Percentiles rank a stretch among this genome's conserved stretches.
phyloP scores from a whole-genome alignment of 2,329 filamentous ascomycete species.

The Torrubiella hemipterigena region DNA sequence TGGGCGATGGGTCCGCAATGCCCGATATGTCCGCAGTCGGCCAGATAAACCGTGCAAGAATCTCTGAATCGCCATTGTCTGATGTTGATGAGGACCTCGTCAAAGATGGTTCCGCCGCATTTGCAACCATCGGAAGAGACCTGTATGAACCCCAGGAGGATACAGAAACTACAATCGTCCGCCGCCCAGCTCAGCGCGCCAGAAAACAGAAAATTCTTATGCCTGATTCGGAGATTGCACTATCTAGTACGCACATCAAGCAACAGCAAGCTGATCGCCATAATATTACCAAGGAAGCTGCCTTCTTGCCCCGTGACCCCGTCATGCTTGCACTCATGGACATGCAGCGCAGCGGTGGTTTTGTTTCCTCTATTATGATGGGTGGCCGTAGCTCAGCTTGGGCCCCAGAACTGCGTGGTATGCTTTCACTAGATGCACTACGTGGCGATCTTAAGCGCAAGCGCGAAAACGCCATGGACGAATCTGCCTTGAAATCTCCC shows the following conservation, averaged over 20 bases:
- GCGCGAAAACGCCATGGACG: conserved; percentile 75
- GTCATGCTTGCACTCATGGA: conserved; percentile 79
- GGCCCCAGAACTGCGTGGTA: conserved; percentile 86
- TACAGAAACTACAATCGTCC: conserved; percentile 45
- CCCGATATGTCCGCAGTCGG: conserved; percentile 33
- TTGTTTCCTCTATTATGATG: conserved; percentile 77
- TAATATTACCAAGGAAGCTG: conserved; percentile 71
- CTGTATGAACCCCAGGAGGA: conserved; percentile 52
- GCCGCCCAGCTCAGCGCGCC: conserved; percentile 58
- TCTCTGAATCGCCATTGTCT: conserved; percentile 59
- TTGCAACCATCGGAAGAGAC: conserved; percentile 42
- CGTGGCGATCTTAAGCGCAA: conserved; percentile 84
- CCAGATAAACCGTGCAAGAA: conserved; percentile 43
- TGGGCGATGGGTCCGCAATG: conserved; percentile 47
- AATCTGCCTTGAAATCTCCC: conserved; percentile 56
- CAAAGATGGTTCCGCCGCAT: conserved; percentile 46
- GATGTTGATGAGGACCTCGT: conserved; percentile 55
- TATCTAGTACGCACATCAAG: conserved; percentile 68
- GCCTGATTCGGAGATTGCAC: conserved; percentile 69
- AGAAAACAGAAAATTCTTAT: conserved; percentile 69
- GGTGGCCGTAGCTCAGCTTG: conserved; percentile 67
- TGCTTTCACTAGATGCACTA: conserved; percentile 77
- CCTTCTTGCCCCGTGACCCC: conserved; percentile 78
- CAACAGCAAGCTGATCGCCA: conserved; percentile 77
- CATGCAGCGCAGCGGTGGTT: conserved; percentile 82